A percentile compares a stretch with the other conserved stretches of the same genome.
Conservation (phyloP, 352 stramenopile genomes). For the Phytophthora uliginosa region DNA sequence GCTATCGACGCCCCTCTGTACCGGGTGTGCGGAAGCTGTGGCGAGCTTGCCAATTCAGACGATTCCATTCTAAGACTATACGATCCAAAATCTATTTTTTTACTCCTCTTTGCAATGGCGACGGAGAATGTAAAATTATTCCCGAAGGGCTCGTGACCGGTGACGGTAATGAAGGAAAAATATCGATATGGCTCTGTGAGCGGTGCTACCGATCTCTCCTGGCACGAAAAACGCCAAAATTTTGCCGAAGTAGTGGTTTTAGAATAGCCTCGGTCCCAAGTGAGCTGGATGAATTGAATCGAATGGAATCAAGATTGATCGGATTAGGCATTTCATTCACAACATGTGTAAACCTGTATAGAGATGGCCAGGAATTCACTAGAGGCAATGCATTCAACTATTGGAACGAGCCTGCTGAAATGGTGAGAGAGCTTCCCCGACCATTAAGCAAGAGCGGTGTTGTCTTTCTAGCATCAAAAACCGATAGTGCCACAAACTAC, state of each 20-base stretch:
- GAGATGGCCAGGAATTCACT: conserved; percentile 5
- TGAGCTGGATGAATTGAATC: background rate
- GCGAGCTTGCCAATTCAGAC: no score
- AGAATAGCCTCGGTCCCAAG: background rate
- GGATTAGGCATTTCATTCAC: conserved; percentile 11
- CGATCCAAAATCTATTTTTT: no score
- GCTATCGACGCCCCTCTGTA: no score
- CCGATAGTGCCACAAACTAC: no score
- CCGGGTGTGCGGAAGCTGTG: no score
- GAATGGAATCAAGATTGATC: conserved; percentile 7
- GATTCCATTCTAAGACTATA: no score
- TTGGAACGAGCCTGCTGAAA: conserved; percentile 5
- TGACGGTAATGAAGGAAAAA: background rate
- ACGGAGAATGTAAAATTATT: conserved; percentile 7
- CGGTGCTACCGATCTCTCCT: background rate
- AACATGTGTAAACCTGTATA: conserved; percentile 6
- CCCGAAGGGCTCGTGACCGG: background rate
- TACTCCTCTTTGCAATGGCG: no score
- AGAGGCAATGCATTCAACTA: conserved; percentile 6
- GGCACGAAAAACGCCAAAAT: no score
- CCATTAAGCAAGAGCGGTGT: no score
- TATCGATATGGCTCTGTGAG: conserved; percentile 1
- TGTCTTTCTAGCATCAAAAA: no score
- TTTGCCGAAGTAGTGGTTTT: background rate
- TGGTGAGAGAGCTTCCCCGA: background rate